These are phyloP conservation scores for Coniosporium tulheliwenetii DNA, from an alignment of 2,329 filamentous ascomycete genomes.

Conservation along the genomic window DNA sequence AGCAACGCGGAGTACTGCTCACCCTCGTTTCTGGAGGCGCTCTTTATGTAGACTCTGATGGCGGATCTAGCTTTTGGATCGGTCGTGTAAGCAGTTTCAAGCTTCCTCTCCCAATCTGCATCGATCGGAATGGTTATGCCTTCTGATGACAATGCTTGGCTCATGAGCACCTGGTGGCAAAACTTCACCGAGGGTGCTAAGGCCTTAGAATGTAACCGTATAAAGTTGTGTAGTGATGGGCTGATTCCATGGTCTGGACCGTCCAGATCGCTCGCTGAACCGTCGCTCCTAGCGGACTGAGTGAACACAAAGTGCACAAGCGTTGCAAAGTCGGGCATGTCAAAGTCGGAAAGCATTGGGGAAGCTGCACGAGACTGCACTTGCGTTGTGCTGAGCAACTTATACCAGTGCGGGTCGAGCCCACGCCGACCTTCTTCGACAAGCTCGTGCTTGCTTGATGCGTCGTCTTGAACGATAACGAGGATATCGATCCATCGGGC, in stretches of 20 bases:
- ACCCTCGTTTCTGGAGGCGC: constrained; percentile 12
- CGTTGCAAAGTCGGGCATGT: constrained; percentile 27
- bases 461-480: constrained; percentile 47
- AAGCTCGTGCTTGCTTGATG: constrained; percentile 62
- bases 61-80: constrained; percentile 48
- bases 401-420: constrained; percentile 63
- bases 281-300: too few relatives aligned
- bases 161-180: constrained; percentile 44
- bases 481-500: constrained; percentile 83
- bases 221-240: too few relatives aligned
- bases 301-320: constrained; percentile 21
- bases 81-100: constrained; percentile 57
- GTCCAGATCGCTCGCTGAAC: too few relatives aligned
- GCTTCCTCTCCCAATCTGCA: constrained; percentile 68
- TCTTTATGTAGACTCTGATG: constrained; percentile 38
- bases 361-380: constrained; percentile 8
- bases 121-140: constrained; percentile 40
- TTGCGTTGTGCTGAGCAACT: constrained; percentile 38
- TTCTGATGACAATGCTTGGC: constrained; percentile 35
- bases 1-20: constrained; percentile 14
- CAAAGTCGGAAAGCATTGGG: constrained; percentile 14
- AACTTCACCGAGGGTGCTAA: constrained; percentile 59
- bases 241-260: too few relatives aligned
- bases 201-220: constrained; percentile 24
- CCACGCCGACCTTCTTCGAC: constrained; percentile 82